phyloP scores from a whole-genome alignment of 1,284 basidiomycete genomes.

The Wallemia mellicola region DNA sequence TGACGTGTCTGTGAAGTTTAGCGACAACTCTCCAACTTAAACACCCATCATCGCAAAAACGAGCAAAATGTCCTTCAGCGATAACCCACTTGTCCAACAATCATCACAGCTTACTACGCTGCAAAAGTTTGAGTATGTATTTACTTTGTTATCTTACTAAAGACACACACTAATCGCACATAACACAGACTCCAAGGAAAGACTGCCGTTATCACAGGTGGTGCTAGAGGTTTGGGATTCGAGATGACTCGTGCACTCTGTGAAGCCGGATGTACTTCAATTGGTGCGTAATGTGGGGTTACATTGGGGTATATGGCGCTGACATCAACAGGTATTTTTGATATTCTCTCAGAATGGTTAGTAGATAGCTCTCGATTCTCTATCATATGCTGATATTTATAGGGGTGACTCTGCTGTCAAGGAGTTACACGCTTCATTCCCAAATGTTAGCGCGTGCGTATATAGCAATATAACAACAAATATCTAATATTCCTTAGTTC shows the following conservation, averaged over 20 bases:
- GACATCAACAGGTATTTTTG: neutral
- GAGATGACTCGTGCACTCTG: conserved; percentile 21
- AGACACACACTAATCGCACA: neutral
- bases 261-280: conserved; percentile 2
- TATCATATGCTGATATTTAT: too few relatives aligned
- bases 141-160: neutral
- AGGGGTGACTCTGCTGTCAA: neutral
- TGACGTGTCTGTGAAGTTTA: too few relatives aligned
- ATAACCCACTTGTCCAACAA: neutral
- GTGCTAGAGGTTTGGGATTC: conserved; percentile 22
- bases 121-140: neutral
- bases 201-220: conserved; percentile 15
- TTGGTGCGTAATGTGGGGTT: neutral
- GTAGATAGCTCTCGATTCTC: neutral
- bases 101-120: neutral
- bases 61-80: neutral
- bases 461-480: neutral
- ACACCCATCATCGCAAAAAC: neutral
- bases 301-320: neutral
- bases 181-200: neutral
- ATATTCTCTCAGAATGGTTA: neutral
- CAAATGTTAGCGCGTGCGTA: neutral
- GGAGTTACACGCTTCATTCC: neutral
- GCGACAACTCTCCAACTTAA: neutral
- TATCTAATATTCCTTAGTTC: neutral